phyloP scores from a whole-genome alignment of 1,284 basidiomycete species.

The Austroboletus niveus region DNA sequence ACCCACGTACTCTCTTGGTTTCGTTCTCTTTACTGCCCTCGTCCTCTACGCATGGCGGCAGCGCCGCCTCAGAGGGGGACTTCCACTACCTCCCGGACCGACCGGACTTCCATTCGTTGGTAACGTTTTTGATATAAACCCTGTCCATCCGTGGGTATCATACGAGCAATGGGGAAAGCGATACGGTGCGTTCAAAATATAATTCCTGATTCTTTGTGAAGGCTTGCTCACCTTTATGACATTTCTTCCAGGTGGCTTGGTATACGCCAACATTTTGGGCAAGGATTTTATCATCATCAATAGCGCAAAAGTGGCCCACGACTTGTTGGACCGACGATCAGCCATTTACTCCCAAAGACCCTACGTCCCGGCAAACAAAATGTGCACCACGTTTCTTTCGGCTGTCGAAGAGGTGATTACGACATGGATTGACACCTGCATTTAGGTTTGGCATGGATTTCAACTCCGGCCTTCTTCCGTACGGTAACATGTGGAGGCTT shows the following conservation, averaged over 20 bases:
- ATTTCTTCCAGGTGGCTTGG: slow-evolving; percentile 30
- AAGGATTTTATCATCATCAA: slow-evolving; percentile 41
- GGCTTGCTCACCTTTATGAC: not conserved
- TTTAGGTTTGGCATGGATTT: slow-evolving; percentile 34
- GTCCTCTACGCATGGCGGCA: slow-evolving; percentile 15
- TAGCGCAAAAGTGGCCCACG: slow-evolving; percentile 34
- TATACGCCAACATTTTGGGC: slow-evolving; percentile 37
- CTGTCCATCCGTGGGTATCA: slow-evolving; percentile 25
- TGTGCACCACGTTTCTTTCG: slow-evolving; percentile 10
- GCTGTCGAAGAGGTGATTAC: not conserved
- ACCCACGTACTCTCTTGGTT: slow-evolving; percentile 5
- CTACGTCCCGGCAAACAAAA: slow-evolving; percentile 17
- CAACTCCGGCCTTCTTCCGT: slow-evolving; percentile 25
- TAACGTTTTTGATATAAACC: slow-evolving; percentile 20
- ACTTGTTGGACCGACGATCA: slow-evolving; percentile 42
- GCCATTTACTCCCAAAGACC: slow-evolving; percentile 45
- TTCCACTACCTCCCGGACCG: slow-evolving; percentile 31
- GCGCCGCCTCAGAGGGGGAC: slow-evolving; percentile 11
- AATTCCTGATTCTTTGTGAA: not conserved
- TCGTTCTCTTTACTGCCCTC: slow-evolving; percentile 8
- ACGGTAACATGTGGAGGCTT: slow-evolving; percentile 24
- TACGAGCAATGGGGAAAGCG: slow-evolving; percentile 31
- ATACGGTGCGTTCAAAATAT: slow-evolving; percentile 20
- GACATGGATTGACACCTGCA: not conserved
- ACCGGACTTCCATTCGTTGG: slow-evolving; percentile 29